Percentiles rank a stretch among this genome's conserved stretches.
These are phyloP conservation scores for Kazachstania taianensis DNA, from an alignment of 805 yeast genomes.

Conservation along the genomic window DNA sequence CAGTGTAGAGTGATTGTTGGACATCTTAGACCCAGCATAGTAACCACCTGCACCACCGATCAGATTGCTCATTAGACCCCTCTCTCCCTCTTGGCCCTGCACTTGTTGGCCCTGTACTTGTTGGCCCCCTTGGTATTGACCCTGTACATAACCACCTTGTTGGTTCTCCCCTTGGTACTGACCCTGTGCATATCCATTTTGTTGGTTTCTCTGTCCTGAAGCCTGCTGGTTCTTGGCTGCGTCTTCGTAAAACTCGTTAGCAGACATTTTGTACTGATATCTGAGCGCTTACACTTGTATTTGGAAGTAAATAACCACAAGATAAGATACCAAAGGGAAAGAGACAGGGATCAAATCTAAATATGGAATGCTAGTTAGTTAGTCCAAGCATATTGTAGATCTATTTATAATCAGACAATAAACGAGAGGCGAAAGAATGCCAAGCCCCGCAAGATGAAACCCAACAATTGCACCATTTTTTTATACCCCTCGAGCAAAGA, in stretches of 20 bases:
- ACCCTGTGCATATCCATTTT: background rate
- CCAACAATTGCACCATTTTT: too few species aligned
- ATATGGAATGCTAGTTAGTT: too few species aligned
- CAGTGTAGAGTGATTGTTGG: constrained; percentile 23
- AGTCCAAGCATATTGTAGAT: too few species aligned
- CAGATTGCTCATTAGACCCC: constrained; percentile 9
- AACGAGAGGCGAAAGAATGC: too few species aligned
- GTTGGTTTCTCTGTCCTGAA: background rate
- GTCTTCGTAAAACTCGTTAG: constrained; percentile 44
- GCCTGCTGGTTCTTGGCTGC: constrained; percentile 28
- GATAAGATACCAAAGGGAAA: too few species aligned
- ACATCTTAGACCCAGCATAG: constrained; percentile 37
- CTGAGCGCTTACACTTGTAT: too few species aligned
- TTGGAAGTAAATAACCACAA: too few species aligned
- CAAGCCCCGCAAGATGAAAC: too few species aligned
- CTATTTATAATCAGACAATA: too few species aligned
- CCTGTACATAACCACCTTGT: background rate
- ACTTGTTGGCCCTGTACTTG: constrained; percentile 7
- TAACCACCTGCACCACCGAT: constrained; percentile 48
- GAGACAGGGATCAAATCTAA: too few species aligned
- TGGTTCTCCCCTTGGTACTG: background rate
- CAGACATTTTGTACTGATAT: constrained; percentile 41
- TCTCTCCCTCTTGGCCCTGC: background rate
- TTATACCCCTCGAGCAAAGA: too few species aligned
- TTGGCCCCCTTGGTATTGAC: background rate